These are phyloP conservation scores for Eutypella sp. DNA, from an alignment of 2,329 filamentous ascomycete genomes.

Conservation along the genomic window DNA sequence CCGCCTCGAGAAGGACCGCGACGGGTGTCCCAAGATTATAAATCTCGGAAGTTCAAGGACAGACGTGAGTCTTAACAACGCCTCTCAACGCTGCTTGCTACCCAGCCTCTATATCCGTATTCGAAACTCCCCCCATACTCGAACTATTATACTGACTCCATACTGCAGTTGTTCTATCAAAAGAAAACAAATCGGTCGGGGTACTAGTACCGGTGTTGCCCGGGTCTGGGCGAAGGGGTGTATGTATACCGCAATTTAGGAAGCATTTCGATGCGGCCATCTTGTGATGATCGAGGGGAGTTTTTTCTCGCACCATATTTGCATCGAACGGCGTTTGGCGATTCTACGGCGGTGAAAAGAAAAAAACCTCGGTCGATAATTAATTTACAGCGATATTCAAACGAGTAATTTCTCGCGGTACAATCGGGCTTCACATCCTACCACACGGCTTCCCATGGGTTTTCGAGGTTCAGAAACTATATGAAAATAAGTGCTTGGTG, in stretches of 20 bases:
- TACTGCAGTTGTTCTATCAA: constrained; percentile 54
- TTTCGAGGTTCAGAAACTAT: too few relatives aligned
- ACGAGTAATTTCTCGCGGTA: neutral
- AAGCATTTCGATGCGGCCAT: neutral
- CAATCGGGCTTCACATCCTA: too few relatives aligned
- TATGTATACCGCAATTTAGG: neutral
- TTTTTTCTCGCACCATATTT: neutral
- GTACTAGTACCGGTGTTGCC: constrained; percentile 47
- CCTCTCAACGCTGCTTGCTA: neutral
- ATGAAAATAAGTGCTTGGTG: too few relatives aligned
- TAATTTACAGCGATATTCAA: neutral
- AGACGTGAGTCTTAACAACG: constrained; percentile 65
- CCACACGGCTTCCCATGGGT: too few relatives aligned
- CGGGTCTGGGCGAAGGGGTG: constrained; percentile 38
- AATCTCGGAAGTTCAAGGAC: constrained; percentile 94
- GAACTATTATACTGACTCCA: constrained; percentile 19
- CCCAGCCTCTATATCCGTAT: constrained; percentile 35
- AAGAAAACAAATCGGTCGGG: constrained; percentile 61
- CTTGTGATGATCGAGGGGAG: neutral
- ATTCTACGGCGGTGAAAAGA: neutral
- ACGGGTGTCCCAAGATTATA: constrained; percentile 99
- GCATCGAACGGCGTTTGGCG: neutral
- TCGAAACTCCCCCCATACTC: neutral
- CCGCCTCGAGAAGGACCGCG: constrained; percentile 89
- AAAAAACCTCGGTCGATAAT: neutral